Evolutionary conservation across 2,329 filamentous ascomycete genomes (phyloP), one percentile per base, ranked within the genome.

Genomic region (Fusarium sp.): DNA sequence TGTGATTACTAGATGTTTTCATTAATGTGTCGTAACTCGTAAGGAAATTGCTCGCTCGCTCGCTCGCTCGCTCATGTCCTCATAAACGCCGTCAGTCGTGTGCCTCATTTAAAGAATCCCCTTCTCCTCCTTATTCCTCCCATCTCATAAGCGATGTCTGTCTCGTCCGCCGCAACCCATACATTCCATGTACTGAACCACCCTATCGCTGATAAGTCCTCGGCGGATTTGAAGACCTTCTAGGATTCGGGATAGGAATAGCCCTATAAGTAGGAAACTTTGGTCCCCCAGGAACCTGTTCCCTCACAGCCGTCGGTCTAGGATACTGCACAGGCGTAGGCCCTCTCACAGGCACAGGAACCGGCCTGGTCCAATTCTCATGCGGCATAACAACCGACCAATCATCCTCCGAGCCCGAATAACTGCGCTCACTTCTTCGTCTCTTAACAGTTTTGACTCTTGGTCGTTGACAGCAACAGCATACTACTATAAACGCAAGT

Each of bases 191-290:
- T 27, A 15, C 6, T 22, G 3, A 29, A n/a, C 7, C 7, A 30
- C 5, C 2, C 3, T 30, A 55, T 34, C 38, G 25, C 62, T 56
- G 57, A 58, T 51, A 56, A 15, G 52, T 49, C 13, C 67, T 53
- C n/a, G 44, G 44, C 10, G 48, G 67, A 43, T 69, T 69, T 4
- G 18, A 30, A 12, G 69, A 46, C 1, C 71, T 64, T 24, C 75
- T 69, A 16, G 78, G 78, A 34, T 80, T 80, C 3, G 72, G 61
- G 27, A 80, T 79, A 10, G 78, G 78, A 10, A 79, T 71, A 2
- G 78, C 78, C 8, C 70, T 73, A 48, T 80, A 80, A 1, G 77
- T 80, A 2, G 78, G 78, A 51, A 69, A 78, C 58, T 75, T 76
- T 1, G 78, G 77, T 0, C 78, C 79, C 5, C 79, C 79, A 2